These are phyloP conservation scores for Malassezia japonica DNA, from an alignment of 1,284 basidiomycete species.

Conservation along the genomic window DNA sequence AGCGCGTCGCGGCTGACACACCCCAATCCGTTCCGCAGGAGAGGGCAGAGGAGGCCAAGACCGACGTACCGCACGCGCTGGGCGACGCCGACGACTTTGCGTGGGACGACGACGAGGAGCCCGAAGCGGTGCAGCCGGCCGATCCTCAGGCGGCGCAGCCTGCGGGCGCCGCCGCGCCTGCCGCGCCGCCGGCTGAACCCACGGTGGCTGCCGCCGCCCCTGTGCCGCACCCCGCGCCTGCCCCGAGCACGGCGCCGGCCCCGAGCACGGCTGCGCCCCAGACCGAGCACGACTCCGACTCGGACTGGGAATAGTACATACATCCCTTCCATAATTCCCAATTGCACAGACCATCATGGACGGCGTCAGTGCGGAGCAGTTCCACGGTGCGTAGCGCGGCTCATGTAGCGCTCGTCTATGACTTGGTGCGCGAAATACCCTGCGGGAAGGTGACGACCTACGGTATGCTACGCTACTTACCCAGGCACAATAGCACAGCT, in stretches of 20 bases:
- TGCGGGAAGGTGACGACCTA: slow-evolving; percentile 39
- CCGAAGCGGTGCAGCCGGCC: not conserved
- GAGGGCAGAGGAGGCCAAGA: not conserved
- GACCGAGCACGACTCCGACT: slow-evolving; percentile 13
- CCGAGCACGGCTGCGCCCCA: not conserved
- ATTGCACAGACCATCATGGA: slow-evolving; percentile 1
- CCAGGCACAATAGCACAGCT: slow-evolving; percentile 37
- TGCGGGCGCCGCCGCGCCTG: not conserved
- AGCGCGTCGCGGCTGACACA: not conserved
- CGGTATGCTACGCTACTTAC: slow-evolving; percentile 15
- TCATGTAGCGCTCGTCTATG: slow-evolving; percentile 33
- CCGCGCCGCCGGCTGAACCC: no score
- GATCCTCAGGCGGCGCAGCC: not conserved
- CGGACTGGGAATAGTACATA: slow-evolving; percentile 21
- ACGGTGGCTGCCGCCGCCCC: no score
- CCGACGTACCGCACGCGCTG: not conserved
- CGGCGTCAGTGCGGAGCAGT: slow-evolving; percentile 2
- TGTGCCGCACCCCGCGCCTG: no score
- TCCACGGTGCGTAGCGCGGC: slow-evolving; percentile 7
- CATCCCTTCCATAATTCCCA: not conserved
- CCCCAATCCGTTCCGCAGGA: not conserved
- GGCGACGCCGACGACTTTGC: slow-evolving; percentile 17
- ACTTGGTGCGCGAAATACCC: slow-evolving; percentile 33
- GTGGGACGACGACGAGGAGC: slow-evolving; percentile 20
- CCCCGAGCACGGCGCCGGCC: no score